phyloP scores from a whole-genome alignment of 225 moss, liverwort and hornwort genomes.

The Sphagnum tenellum region DNA sequence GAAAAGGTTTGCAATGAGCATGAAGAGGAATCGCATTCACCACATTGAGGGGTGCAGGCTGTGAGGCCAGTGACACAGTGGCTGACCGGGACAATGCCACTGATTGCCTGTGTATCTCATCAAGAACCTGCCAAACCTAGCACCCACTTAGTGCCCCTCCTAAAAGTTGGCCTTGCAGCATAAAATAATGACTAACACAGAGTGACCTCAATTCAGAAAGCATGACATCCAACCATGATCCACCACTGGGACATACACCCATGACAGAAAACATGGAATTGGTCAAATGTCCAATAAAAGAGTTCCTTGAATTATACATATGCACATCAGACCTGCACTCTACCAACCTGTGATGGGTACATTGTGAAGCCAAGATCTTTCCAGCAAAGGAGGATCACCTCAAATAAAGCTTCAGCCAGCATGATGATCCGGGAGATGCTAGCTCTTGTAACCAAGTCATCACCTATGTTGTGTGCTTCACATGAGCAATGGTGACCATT shows the following conservation, averaged over 20 bases:
- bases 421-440: conserved; percentile 95
- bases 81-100: conserved; percentile 73
- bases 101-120: conserved; percentile 91
- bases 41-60: conserved; percentile 68
- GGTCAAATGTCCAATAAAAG: no score
- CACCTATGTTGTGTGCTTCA: conserved; percentile 52
- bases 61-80: conserved; percentile 59
- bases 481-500: conserved; percentile 79
- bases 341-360: not conserved
- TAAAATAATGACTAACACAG: no score
- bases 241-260: no score
- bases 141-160: no score
- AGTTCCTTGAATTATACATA: no score
- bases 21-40: conserved; percentile 81
- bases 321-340: no score
- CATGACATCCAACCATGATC: no score
- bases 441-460: conserved; percentile 78
- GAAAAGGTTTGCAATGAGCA: conserved; percentile 38
- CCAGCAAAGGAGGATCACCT: conserved; percentile 31
- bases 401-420: conserved; percentile 93
- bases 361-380: not conserved
- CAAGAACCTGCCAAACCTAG: conserved; percentile 46
- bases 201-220: no score
- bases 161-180: no score
- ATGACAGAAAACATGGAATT: no score